Conservation (phyloP, 257 asterid species). For the Solanum medicagineum region DNA sequence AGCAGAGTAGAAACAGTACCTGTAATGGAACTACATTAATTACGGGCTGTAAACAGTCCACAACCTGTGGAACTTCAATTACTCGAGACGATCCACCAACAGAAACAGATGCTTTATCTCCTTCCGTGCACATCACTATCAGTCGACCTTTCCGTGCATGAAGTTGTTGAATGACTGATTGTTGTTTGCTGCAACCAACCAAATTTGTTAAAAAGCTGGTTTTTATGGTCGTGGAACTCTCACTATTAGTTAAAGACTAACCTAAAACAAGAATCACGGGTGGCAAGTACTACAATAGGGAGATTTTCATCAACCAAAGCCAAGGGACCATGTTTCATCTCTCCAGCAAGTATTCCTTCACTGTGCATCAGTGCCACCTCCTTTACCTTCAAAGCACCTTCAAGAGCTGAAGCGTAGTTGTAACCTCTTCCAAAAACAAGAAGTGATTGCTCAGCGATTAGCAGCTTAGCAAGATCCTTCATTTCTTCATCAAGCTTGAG, state of each 20-base stretch:
- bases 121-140: constrained; percentile 83
- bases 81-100: constrained; percentile 85
- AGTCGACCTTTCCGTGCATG: constrained; percentile 97
- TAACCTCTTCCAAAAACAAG: constrained; percentile 97
- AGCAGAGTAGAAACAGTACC: constrained; percentile 26
- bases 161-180: constrained; percentile 94
- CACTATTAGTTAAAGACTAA: constrained; percentile 6
- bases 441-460: constrained; percentile 85
- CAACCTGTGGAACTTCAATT: constrained; percentile 82
- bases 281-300: constrained; percentile 84
- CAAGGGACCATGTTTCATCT: constrained; percentile 97
- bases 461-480: constrained; percentile 72
- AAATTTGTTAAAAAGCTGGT: neutral
- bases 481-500: constrained; percentile 87
- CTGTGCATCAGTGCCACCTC: constrained; percentile 99
- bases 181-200: constrained; percentile 67
- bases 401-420: constrained; percentile 89
- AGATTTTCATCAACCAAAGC: constrained; percentile 95
- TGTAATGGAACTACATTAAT: constrained; percentile 87
- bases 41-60: constrained; percentile 94
- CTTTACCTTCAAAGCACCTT: constrained; percentile 97
- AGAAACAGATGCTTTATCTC: constrained; percentile 69
- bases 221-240: neutral
- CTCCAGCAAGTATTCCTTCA: constrained; percentile 98
- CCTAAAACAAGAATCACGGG: constrained; percentile 97